These are phyloP conservation scores for Magnaporthiopsis rhizophila DNA, from an alignment of 2,329 filamentous ascomycete species.

Conservation along the genomic window DNA sequence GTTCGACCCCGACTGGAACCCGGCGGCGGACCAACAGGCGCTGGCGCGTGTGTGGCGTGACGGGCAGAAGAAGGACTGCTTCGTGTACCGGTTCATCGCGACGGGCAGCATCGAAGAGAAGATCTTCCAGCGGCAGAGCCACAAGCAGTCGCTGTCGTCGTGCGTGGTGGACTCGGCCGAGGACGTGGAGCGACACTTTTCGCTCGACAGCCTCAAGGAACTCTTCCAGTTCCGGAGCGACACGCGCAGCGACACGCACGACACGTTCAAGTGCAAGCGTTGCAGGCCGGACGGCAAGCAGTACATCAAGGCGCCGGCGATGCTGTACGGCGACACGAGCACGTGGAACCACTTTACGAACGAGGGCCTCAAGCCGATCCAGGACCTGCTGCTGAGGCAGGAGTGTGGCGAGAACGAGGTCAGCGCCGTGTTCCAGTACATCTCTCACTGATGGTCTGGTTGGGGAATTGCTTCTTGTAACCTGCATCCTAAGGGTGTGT, in stretches of 20 bases:
- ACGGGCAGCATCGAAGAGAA: conserved; percentile 95
- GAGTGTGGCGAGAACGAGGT: conserved; percentile 73
- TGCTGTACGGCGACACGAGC: conserved; percentile 96
- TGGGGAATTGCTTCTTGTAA: not conserved
- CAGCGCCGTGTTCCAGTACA: conserved; percentile 96
- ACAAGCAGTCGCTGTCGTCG: conserved; percentile 94
- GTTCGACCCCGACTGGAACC: conserved; percentile 98
- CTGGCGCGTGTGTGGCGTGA: conserved; percentile 97
- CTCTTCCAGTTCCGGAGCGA: conserved; percentile 85
- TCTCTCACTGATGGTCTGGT: conserved; percentile 59
- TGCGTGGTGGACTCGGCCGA: conserved; percentile 95
- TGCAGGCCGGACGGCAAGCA: conserved; percentile 85
- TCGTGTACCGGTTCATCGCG: conserved; percentile 98
- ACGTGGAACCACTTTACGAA: conserved; percentile 99
- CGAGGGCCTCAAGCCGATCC: conserved; percentile 68
- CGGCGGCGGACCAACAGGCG: conserved; percentile 93
- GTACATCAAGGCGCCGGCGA: conserved; percentile 81
- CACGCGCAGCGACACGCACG: conserved; percentile 89
- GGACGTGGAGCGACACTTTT: conserved; percentile 96
- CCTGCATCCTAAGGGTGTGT: not conserved
- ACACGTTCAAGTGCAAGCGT: conserved; percentile 97
- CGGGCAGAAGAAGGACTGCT: conserved; percentile 98
- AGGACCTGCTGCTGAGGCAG: conserved; percentile 84
- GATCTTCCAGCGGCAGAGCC: conserved; percentile 96
- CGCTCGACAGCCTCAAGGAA: conserved; percentile 80